These are phyloP conservation scores for Centella asiatica DNA, from an alignment of 129 eudicot species.

Conservation along the genomic window DNA sequence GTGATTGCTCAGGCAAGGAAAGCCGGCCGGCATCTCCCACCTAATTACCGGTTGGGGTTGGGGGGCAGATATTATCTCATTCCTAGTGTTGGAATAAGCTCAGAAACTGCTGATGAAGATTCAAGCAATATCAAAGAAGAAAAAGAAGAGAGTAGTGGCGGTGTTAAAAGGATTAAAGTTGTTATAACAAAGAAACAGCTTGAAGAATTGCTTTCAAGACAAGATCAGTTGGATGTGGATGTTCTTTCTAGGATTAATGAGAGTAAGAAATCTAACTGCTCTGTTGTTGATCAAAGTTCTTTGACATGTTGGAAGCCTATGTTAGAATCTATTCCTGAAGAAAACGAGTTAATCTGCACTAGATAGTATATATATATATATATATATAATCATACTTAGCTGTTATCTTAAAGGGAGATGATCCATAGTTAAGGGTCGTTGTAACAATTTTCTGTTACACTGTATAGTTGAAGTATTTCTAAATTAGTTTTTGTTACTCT, in stretches of 20 bases:
- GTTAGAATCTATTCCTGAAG: conserved; percentile 35
- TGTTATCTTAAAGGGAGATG: too few relatives aligned
- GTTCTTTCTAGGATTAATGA: conserved; percentile 9
- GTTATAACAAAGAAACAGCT: conserved; percentile 37
- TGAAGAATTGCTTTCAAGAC: conserved; percentile 20
- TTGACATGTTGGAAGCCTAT: conserved; percentile 13
- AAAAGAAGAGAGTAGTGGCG: background rate
- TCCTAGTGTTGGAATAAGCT: background rate
- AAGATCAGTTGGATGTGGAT: conserved; percentile 6
- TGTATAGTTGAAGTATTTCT: too few relatives aligned
- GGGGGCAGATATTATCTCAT: conserved; percentile 8
- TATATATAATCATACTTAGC: background rate
- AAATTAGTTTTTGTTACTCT: too few relatives aligned
- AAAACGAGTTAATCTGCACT: background rate
- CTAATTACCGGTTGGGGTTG: conserved; percentile 3
- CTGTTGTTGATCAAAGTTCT: background rate
- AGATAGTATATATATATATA: background rate
- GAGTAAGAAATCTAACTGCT: background rate
- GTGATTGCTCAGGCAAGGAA: conserved; percentile 9
- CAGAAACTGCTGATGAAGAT: background rate
- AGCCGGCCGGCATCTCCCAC: conserved; percentile 16
- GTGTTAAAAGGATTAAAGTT: conserved; percentile 30
- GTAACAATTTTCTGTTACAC: too few relatives aligned
- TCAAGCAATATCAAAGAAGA: conserved; percentile 3
- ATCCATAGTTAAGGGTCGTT: too few relatives aligned